Base-by-base conservation (phyloP, 495 filamentous ascomycete species). In the Tuber brumale region DNA sequence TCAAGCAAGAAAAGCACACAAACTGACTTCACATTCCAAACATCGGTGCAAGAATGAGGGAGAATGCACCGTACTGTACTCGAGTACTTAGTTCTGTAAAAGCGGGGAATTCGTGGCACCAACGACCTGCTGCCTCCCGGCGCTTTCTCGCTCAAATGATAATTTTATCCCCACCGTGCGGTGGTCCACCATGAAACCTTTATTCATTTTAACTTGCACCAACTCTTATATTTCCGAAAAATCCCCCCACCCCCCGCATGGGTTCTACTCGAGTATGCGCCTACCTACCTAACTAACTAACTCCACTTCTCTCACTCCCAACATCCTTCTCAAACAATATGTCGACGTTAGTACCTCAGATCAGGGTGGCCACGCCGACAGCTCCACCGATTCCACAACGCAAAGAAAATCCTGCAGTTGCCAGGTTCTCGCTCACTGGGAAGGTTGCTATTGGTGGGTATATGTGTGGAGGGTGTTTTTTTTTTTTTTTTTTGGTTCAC, bases 371-470 rank as follows among this genome's bases (percentile, higher is more conserved):
- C 18, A 61, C 74, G 21, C 76, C 76, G 18, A 66, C 69, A 19
- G 27, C 37, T 35, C 76, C 76, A 14, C 76, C 76, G 16, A 27
- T 74, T 31, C 76, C 76, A 5, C 27, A 31, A 21, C 41, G 74
- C 14, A 73, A 41, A 18, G 37, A 76, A 27, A 77, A 76, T 21
- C 76, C 76, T n/a, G 76, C 76, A 8, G 37, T 76, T 14, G 16
- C 73, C 42, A 73, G 76, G n/a, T 77, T 77, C 39, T 76, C 76
- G 42, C 76, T 77, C 37, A 69, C 76, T 27, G 74, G 74, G 69
- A 76, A 77, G 71, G 57, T 71, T 19, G 77, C 77, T 27, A 77
- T 78, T 51, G 75, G 77, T 78, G 72, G 23, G 45, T 77, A 43
- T 23, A 43, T 35, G 51, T 66, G n/a, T 66, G 14, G 12, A 8